A percentile compares a stretch with the other conserved stretches of the same genome.
Conservation (phyloP, 805 yeast species). For the Middelhovenomyces tepae region DNA sequence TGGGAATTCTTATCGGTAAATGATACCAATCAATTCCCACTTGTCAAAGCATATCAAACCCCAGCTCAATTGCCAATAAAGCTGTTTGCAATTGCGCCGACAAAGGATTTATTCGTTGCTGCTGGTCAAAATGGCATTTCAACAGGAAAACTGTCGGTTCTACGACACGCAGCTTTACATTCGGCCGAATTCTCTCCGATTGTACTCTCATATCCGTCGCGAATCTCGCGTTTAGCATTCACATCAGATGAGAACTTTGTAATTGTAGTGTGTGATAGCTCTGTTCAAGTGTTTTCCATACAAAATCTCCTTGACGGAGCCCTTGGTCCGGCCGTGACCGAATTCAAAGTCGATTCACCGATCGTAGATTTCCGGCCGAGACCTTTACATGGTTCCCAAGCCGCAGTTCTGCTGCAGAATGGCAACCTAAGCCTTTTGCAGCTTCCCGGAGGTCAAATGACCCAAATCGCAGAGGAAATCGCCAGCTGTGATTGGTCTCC, state of each 20-base stretch:
- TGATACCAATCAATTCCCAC: slow-evolving; percentile 6
- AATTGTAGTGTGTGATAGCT: slow-evolving; percentile 9
- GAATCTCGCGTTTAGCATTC: slow-evolving; percentile 14
- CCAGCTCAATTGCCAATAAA: slow-evolving; percentile 11
- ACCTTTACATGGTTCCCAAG: slow-evolving; percentile 12
- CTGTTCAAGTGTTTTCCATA: slow-evolving; percentile 9
- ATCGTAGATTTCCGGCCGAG: slow-evolving; percentile 10
- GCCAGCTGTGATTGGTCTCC: slow-evolving; percentile 19
- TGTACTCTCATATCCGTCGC: slow-evolving; percentile 6
- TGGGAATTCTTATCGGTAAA: slow-evolving; percentile 16
- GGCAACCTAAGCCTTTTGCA: slow-evolving; percentile 8
- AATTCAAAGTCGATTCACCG: too few species aligned
- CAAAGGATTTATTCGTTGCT: slow-evolving; percentile 18
- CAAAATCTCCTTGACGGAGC: slow-evolving; percentile 1
- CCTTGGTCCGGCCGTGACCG: too few species aligned
- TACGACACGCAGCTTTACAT: slow-evolving; percentile 12
- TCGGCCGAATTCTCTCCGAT: background rate
- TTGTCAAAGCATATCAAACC: slow-evolving; percentile 10
- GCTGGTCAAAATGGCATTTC: slow-evolving; percentile 16
- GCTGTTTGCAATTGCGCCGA: slow-evolving; percentile 21
- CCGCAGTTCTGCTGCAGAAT: slow-evolving; percentile 10
- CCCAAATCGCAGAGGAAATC: slow-evolving; percentile 7
- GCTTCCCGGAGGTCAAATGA: too few species aligned
- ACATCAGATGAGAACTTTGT: slow-evolving; percentile 20
- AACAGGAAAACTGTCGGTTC: slow-evolving; percentile 14